Conservation (phyloP, 495 filamentous ascomycete genomes). For the Glarea lozoyensis region DNA sequence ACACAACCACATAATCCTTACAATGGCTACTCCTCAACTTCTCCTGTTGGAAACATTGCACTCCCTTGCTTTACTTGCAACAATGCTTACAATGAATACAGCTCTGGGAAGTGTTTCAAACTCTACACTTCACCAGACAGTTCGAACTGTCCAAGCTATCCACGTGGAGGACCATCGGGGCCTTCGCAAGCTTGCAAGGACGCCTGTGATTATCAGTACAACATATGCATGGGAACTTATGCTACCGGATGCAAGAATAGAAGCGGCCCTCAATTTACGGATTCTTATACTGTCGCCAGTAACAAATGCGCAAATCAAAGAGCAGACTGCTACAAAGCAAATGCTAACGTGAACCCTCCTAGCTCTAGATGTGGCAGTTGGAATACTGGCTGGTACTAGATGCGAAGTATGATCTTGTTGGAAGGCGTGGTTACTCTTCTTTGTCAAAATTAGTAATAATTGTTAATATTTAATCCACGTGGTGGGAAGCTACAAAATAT, state of each 20-base stretch:
- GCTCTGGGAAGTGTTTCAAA: slow-evolving; percentile 32
- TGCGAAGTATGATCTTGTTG: no score
- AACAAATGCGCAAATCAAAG: slow-evolving; percentile 33
- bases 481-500: no score
- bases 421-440: no score
- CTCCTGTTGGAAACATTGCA: slow-evolving; percentile 38
- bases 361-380: slow-evolving; percentile 11
- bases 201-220: slow-evolving; percentile 40
- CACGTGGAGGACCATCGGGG: slow-evolving; percentile 15
- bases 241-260: slow-evolving; percentile 30
- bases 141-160: slow-evolving; percentile 29
- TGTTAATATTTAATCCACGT: no score
- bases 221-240: slow-evolving; percentile 34
- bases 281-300: slow-evolving; percentile 23
- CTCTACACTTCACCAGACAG: slow-evolving; percentile 30
- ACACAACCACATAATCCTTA: slow-evolving; percentile 27
- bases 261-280: slow-evolving; percentile 10
- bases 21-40: slow-evolving; percentile 29
- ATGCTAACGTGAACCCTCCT: slow-evolving; percentile 17
- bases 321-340: slow-evolving; percentile 27
- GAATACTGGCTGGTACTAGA: slow-evolving; percentile 15
- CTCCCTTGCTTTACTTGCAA: slow-evolving; percentile 42
- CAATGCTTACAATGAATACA: slow-evolving; percentile 29
- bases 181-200: slow-evolving; percentile 31
- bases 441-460: no score